Base-by-base conservation (phyloP, 345 rosid genomes). In the Dovyalis caffra region DNA sequence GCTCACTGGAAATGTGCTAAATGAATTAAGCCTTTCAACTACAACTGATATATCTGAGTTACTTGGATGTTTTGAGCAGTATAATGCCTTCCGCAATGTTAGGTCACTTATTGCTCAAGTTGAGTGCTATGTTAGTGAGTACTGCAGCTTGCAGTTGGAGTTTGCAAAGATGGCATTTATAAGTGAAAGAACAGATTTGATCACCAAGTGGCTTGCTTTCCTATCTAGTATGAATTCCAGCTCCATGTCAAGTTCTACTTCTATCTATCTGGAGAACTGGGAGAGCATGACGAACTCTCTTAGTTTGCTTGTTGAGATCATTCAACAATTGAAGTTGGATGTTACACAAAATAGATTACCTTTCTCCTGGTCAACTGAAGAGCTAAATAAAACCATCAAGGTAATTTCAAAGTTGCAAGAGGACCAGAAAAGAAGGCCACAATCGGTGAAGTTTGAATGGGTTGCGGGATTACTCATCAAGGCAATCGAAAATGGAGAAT, bases 41-140 rank as follows among this genome's bases (percentile, higher is more conserved):
- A 90, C 94, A 20, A 90, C 99, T 64, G 99, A 95, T 82, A 92
- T 92, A 71, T 95, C 98, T 63, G 99, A 95, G 74, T 80, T 95
- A 71, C 93, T 95, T 70, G 99, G 99, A 75, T 87, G 95, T 87
- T 95, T 95, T 83, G 99, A 95, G 89, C 99, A 95, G 76, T 92
- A 89, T 76, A 87, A 91, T 74, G 91, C 92, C n/a, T 87, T 84
- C 72, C 92, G 96, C 49, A 85, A 85, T 83, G 84, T 92, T 77
- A 86, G 92, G 45, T 71, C 67, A 37, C 87, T 85, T 75, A 88
- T 85, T 66, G 72, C 91, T 81, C 86, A 85, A 81, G 86, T 92
- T 83, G 87, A 86, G 86, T 82, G 73, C 49, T 85, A 85, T 83
- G 75, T 91, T 74, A 85, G 84, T 70, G 93, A 91, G 77, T 91